Evolutionary conservation across 2,329 filamentous ascomycete species (phyloP), one percentile per base, ranked within the genome.

Genomic region (Aureobasidium pullulans): DNA sequence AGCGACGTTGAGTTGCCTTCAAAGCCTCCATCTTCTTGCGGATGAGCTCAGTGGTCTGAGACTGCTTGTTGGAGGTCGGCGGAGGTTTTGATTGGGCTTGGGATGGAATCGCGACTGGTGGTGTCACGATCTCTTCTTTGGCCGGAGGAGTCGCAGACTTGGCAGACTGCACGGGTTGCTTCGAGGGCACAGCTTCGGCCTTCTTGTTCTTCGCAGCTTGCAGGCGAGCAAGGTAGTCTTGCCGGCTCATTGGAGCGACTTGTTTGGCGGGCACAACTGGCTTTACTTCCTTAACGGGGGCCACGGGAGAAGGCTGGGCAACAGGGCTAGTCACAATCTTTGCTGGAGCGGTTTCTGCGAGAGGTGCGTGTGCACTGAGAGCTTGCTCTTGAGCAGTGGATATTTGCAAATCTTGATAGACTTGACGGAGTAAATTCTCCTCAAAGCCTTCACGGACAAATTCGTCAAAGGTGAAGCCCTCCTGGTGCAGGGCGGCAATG

Each of bases 21-120:
- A 94, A 75, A 23, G 87, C 87, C 61, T 90, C 89, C 68, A 96
- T 86, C 65, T 90, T 90, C 68, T 90, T 83, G 64, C 89, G 84
- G 48, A 92, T 79, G 34, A 91, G 75, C 61, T 89, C 89, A 62
- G 89, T 96, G 64, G 68, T 90, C 82, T 16, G 83, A 83, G 68
- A 90, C 81, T n/a, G 83, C 84, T 68, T 86, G 54, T n/a, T 60
- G 42, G 42, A 19, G 23, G n/a, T 42, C 9, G 49, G 13, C 15
- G 2, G 42, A 10, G 49, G 23, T 23, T 23, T 23, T 23, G 23
- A n/a, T 29, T 44, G 40, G 8, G 39, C 19, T 29, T 44, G 31
- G 31, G 13, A 19, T 28, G 52, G 29, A 16, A 46, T 3, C 28
- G 11, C 15, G 16, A 52, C 37, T 2, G 37, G 37, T 9, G 37